Evolutionary conservation across 179 eudicot species (phyloP).

Genomic region (Carnegiea gigantea): DNA sequence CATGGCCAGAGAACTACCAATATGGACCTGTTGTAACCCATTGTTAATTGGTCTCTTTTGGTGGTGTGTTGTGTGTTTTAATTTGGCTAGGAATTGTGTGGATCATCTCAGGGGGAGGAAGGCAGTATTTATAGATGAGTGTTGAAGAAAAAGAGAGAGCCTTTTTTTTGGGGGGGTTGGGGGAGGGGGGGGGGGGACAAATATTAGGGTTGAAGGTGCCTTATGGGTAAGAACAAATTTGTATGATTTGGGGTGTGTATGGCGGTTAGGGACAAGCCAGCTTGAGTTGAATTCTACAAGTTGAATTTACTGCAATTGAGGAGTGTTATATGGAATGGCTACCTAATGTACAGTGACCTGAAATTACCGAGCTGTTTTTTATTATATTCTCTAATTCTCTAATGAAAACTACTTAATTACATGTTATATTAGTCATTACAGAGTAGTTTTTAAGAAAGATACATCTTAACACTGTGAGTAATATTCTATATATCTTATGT

Average conservation of each 20-base stretch:
- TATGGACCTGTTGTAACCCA: conserved; percentile 42
- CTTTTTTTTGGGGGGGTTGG: no score
- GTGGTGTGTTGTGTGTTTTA: neutral
- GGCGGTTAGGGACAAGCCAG: conserved; percentile 6
- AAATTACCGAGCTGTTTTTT: no score
- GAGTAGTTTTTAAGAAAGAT: no score
- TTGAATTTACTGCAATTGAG: neutral
- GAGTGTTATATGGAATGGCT: neutral
- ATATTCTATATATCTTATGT: no score
- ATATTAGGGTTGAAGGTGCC: conserved; percentile 33
- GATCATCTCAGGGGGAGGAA: neutral
- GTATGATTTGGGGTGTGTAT: conserved; percentile 11
- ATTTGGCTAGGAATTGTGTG: conserved; percentile 14
- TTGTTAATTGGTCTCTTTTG: conserved; percentile 4
- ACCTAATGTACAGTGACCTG: neutral
- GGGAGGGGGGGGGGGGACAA: neutral
- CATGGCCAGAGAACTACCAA: conserved; percentile 43
- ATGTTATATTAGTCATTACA: no score
- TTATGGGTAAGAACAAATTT: conserved; percentile 42
- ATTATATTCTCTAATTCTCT: no score
- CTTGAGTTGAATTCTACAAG: conserved; percentile 9
- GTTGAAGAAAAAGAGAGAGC: conserved; percentile 22
- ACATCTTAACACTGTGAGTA: no score
- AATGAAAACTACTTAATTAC: no score
- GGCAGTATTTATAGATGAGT: conserved; percentile 40